Evolutionary conservation across 495 filamentous ascomycete species (phyloP), one percentile per base, ranked within the genome.

Genomic region (Penicillium paradoxum): DNA sequence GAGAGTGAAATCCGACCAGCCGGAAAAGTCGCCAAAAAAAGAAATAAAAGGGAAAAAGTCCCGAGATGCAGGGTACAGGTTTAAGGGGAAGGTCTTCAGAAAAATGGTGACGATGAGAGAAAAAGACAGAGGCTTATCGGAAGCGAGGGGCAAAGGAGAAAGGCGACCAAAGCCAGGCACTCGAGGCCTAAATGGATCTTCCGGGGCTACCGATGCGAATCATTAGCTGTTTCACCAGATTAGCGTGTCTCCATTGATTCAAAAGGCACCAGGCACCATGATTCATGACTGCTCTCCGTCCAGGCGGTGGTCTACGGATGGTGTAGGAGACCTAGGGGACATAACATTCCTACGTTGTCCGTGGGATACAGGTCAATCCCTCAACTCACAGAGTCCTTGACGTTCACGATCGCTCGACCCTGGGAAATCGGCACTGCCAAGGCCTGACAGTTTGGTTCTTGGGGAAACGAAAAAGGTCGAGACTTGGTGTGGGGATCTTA

Each of bases 181-280:
- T 51, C 32, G 18, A 51, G n/a, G 8, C n/a, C n/a, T 37, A 6
- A 32, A 32, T 32, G 29, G 29, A 11, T 17, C 46, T 63, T 63
- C 63, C 59, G 63, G 63, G 57, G 37, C 51, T 56, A 63, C 63
- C 63, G 63, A 65, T 55, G 56, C 61, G 55, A 64, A 58, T 61
- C 62, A 62, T 59, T 29, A 46, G 51, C 41, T 42, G 63, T 66
- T 66, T 66, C 63, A 66, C 63, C 57, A 65, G 54, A 62, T 59
- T 37, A 47, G 30, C 42, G 18, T 25, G 40, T 24, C 42, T 54
- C 41, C 41, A 42, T 25, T 27, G 47, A 45, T 54, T 36, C 38
- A 41, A 53, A 53, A 65, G 62, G 62, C 59, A 65, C 62, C 62
- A 65, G 62, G 62, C 41, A 60, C 46, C 47, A 52, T 56, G 54